Evolutionary conservation across 352 stramenopile species (phyloP).

Genomic region (Aphanomyces astaci): DNA sequence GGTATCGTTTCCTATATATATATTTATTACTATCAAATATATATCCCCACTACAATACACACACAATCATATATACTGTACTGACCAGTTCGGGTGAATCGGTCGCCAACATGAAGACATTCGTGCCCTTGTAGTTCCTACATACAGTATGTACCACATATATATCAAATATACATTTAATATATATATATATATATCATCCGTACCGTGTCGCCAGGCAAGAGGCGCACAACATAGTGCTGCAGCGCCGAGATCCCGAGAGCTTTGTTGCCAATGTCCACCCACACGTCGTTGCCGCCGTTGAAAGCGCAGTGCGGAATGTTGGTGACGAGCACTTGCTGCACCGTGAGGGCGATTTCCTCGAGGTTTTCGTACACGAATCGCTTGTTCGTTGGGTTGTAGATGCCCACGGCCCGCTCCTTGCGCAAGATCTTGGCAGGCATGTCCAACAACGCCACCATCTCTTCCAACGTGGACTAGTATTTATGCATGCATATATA

Average conservation of each 20-base stretch:
- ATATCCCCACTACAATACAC: too few relatives aligned
- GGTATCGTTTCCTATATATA: constrained; percentile 89
- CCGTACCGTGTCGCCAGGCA: constrained; percentile 63
- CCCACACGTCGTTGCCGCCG: constrained; percentile 92
- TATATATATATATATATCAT: too few relatives aligned
- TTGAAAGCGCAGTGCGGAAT: constrained; percentile 96
- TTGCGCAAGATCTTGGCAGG: constrained; percentile 85
- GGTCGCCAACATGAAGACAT: constrained; percentile 94
- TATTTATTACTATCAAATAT: too few relatives aligned
- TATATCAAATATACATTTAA: neutral
- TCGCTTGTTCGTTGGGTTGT: constrained; percentile 72
- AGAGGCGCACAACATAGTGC: constrained; percentile 64
- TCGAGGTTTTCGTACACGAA: constrained; percentile 90
- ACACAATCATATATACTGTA: too few relatives aligned
- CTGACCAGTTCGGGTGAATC: constrained; percentile 63
- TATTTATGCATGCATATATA: too few relatives aligned
- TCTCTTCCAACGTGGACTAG: constrained; percentile 59
- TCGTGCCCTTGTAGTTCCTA: constrained; percentile 40
- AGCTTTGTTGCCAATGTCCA: constrained; percentile 95
- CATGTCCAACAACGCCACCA: constrained; percentile 75
- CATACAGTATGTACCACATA: neutral
- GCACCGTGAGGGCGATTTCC: constrained; percentile 88
- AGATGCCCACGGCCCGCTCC: constrained; percentile 88
- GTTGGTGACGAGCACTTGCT: constrained; percentile 57
- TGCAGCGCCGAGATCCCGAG: constrained; percentile 90